Conservation (phyloP, 1,139 yeast genomes). For the Blastobotrys apis region DNA sequence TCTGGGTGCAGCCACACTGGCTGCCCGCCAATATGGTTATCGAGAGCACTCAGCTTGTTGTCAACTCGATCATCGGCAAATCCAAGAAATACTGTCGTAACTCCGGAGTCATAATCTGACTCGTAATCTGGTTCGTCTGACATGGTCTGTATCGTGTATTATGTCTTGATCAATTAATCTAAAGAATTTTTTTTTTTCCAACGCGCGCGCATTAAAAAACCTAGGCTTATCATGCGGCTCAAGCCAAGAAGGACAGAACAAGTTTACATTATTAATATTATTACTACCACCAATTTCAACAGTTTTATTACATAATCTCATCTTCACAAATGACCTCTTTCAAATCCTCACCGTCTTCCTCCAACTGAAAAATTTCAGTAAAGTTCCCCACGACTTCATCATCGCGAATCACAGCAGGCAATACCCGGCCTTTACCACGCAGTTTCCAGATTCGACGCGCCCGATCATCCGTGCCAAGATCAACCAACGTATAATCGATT, state of each 20-base stretch:
- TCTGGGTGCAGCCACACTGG: slow-evolving; percentile 58
- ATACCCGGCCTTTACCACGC: slow-evolving; percentile 63
- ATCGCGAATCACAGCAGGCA: slow-evolving; percentile 95
- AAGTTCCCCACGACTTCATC: slow-evolving; percentile 76
- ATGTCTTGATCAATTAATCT: slow-evolving; percentile 1
- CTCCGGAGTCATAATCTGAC: slow-evolving; percentile 22
- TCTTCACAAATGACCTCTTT: slow-evolving; percentile 35
- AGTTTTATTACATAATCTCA: slow-evolving; percentile 15
- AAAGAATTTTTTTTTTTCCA: neutral
- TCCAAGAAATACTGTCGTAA: slow-evolving; percentile 61
- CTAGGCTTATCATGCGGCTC: no score
- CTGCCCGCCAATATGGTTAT: slow-evolving; percentile 74
- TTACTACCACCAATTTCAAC: no score
- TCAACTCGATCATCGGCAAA: slow-evolving; percentile 34
- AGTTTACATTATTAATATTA: no score
- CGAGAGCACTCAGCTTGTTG: slow-evolving; percentile 53
- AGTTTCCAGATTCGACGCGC: slow-evolving; percentile 87
- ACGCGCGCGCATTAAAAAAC: neutral
- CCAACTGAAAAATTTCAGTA: slow-evolving; percentile 56
- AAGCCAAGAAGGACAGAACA: no score
- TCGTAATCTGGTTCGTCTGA: slow-evolving; percentile 22
- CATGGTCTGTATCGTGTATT: slow-evolving; percentile 14
- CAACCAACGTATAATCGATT: slow-evolving; percentile 64
- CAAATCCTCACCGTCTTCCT: slow-evolving; percentile 22
- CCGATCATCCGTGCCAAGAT: slow-evolving; percentile 81